Evolutionary conservation across 2,329 filamentous ascomycete genomes (phyloP), one percentile per base, ranked within the genome.

Genomic region (Ascochyta lentis): DNA sequence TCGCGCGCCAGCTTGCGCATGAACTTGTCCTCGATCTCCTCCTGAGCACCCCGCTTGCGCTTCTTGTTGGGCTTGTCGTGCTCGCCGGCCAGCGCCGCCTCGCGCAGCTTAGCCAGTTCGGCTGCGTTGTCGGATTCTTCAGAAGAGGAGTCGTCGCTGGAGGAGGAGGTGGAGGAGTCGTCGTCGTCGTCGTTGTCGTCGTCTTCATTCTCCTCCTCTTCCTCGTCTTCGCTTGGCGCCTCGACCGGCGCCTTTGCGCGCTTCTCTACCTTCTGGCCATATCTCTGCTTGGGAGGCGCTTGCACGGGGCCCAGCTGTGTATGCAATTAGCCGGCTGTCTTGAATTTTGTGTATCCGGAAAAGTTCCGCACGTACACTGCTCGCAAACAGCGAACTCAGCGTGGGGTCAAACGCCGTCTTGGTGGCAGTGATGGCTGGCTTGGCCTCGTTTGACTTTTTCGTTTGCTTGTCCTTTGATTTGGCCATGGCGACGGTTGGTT

Each of bases 21-120:
- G 66, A 93, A 92, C 46, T 84, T 85, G 53, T 81, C 84, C 69
- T 92, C 90, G 2, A 92, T 76, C 52, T 90, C 86, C 23, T 91
- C 84, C 29, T 89, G 83, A 52, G 81, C 71, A 47, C 78, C 87
- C 54, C 88, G 81, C 58, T 78, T 78, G 50, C 76, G 71, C 67
- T 78, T 78, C 53, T 75, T 75, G 44, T 59, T 66, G 62, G 50
- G 56, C 51, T 62, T 70, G 33, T 67, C 69, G 58, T 65, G 69
- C 49, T 64, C 67, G 45, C 68, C 70, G 46, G 59, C 69, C 49
- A 69, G 40, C 26, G 64, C 58, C 4, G 66, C 60, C 49, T 72
- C 66, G 31, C 58, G 61, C 47, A 71, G 45, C 48, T 64, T 69
- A 13, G 70, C 69, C 12, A 70, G 56, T 8, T 59, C 60, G 3